phyloP scores from a whole-genome alignment of 345 rosid species.

The Raphanus sativus region DNA sequence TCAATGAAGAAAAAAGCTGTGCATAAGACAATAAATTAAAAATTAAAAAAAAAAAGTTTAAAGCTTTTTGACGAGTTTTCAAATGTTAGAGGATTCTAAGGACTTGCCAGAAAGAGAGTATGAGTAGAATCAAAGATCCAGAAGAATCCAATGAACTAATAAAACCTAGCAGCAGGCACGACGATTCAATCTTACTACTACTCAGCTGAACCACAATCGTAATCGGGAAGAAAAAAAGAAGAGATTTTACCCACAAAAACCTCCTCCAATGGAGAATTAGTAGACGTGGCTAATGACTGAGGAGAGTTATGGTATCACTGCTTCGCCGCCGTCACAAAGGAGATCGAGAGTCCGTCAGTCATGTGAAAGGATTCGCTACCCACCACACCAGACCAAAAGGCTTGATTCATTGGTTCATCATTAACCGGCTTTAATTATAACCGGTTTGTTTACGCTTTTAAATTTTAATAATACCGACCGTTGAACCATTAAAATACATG shows the following conservation, averaged over 20 bases:
- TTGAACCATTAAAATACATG: neutral
- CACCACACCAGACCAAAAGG: neutral
- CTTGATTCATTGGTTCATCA: neutral
- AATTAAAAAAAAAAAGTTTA: neutral
- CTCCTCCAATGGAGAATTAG: neutral
- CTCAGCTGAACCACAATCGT: neutral
- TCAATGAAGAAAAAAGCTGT: neutral
- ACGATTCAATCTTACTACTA: slow-evolving; percentile 20
- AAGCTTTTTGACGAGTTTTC: too few relatives aligned
- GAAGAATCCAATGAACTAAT: neutral
- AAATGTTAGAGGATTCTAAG: neutral
- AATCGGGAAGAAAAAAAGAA: slow-evolving; percentile 6
- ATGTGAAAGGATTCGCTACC: neutral
- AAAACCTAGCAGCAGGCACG: slow-evolving; percentile 7
- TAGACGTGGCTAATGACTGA: neutral
- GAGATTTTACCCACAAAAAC: slow-evolving; percentile 26
- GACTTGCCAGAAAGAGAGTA: neutral
- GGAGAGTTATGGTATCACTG: neutral
- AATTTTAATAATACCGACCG: neutral
- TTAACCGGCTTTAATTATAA: neutral
- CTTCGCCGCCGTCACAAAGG: too few relatives aligned
- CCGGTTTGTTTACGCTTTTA: neutral
- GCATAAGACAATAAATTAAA: neutral
- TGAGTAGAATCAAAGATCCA: too few relatives aligned
- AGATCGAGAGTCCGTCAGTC: too few relatives aligned